A percentile compares a stretch with the other conserved stretches of the same genome.
Conservation (phyloP, 768 basidiomycete species). For the Suillus fuscotomentosus region DNA sequence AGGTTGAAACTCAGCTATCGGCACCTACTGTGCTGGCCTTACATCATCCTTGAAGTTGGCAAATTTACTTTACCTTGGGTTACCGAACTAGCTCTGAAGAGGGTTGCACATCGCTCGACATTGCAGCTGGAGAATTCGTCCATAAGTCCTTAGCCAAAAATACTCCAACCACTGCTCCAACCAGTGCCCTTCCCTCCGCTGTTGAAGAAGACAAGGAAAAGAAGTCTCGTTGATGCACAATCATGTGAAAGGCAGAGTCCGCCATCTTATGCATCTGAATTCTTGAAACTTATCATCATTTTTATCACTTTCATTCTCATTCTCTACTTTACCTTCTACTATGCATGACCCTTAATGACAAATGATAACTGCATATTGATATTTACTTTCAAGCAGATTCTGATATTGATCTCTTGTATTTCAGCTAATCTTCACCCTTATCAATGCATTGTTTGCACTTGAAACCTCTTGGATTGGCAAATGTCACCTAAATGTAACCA, state of each 20-base stretch:
- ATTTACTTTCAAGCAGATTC: slow-evolving; percentile 5
- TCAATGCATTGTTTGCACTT: background rate
- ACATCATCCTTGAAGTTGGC: no score
- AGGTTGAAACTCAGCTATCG: no score
- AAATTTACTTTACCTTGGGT: no score
- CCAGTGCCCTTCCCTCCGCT: slow-evolving; percentile 8
- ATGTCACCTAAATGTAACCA: slow-evolving; percentile 1
- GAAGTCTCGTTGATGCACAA: slow-evolving; percentile 17
- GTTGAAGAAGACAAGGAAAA: slow-evolving; percentile 14
- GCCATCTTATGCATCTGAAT: slow-evolving; percentile 13
- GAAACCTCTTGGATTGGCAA: background rate
- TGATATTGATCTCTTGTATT: slow-evolving; percentile 3
- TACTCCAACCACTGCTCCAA: slow-evolving; percentile 8
- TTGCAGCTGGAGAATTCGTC: slow-evolving; percentile 48
- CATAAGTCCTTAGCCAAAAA: slow-evolving; percentile 6
- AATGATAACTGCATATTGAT: slow-evolving; percentile 7
- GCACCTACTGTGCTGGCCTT: no score
- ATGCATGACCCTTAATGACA: slow-evolving; percentile 2
- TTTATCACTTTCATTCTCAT: slow-evolving; percentile 3
- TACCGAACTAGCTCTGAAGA: no score
- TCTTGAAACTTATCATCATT: slow-evolving; percentile 2
- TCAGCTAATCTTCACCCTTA: slow-evolving; percentile 1
- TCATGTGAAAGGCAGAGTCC: slow-evolving; percentile 11
- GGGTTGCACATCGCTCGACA: slow-evolving; percentile 47
- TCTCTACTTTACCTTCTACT: background rate